These are phyloP conservation scores for Fusarium heterosporum DNA, from an alignment of 2,329 filamentous ascomycete species.

Conservation along the genomic window DNA sequence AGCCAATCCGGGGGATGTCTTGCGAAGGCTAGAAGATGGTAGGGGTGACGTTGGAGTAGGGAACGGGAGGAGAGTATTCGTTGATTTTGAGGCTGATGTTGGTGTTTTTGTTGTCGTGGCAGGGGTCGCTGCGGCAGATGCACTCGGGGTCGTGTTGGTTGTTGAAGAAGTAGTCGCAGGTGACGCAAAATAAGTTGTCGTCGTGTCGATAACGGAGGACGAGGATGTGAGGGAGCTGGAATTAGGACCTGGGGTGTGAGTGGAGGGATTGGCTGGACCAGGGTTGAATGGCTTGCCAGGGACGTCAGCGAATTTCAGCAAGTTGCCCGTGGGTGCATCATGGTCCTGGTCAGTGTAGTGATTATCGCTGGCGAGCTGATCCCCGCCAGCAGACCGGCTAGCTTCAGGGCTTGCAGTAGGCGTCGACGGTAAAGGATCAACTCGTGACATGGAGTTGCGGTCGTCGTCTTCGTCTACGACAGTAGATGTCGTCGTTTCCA, in stretches of 20 bases:
- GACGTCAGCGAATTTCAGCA: conserved; percentile 48
- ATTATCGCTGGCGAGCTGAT: conserved; percentile 33
- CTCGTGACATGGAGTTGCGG: conserved; percentile 19
- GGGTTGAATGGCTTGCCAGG: conserved; percentile 47
- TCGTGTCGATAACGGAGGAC: conserved; percentile 36
- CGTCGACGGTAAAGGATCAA: conserved; percentile 30
- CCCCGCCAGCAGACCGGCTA: conserved; percentile 34
- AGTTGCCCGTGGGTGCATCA: conserved; percentile 44
- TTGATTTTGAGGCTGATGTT: conserved; percentile 42
- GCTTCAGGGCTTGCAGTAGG: conserved; percentile 29
- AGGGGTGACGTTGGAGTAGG: conserved; percentile 43
- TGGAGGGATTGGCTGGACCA: conserved; percentile 45
- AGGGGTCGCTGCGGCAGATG: conserved; percentile 41
- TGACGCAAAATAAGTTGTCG: conserved; percentile 37
- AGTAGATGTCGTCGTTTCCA: conserved; percentile 41
- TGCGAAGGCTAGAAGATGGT: conserved; percentile 57
- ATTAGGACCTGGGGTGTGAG: conserved; percentile 42
- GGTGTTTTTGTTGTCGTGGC: conserved; percentile 40
- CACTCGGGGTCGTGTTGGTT: conserved; percentile 27
- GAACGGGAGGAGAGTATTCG: conserved; percentile 38
- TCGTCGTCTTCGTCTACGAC: conserved; percentile 29
- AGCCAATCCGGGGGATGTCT: conserved; percentile 72
- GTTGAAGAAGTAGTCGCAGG: conserved; percentile 29
- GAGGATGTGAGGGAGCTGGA: conserved; percentile 42
- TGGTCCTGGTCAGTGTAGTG: conserved; percentile 43